Evolutionary conservation across 129 eudicot genomes (phyloP).

Genomic region (Oenanthe sinensis): DNA sequence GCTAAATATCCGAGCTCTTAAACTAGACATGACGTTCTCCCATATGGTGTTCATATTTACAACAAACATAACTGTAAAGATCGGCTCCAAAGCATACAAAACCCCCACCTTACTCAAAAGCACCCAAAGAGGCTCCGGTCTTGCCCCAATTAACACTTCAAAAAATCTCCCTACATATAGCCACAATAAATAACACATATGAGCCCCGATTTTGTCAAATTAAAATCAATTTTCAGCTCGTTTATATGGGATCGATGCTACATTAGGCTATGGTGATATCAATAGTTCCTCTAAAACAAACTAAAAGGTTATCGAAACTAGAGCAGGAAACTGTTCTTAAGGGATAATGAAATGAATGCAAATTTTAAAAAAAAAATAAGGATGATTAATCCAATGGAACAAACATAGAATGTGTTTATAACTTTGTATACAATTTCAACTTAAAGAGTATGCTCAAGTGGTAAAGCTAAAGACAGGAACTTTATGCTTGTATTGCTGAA

Average conservation of each 20-base stretch:
- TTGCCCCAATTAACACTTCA: conserved; percentile 73
- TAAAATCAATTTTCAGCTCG: too few species aligned
- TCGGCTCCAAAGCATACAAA: conserved; percentile 75
- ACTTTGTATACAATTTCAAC: not conserved
- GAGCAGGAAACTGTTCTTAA: not conserved
- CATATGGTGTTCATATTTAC: conserved; percentile 78
- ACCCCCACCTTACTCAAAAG: conserved; percentile 60
- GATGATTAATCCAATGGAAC: not conserved
- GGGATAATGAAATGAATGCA: not conserved
- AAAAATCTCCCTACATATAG: conserved; percentile 73
- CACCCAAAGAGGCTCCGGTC: conserved; percentile 75
- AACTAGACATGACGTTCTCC: conserved; percentile 98
- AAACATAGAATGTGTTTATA: too few species aligned
- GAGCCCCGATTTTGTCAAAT: not conserved
- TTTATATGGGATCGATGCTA: too few species aligned
- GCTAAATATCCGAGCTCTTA: conserved; percentile 87
- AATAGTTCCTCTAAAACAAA: not conserved
- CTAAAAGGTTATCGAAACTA: too few species aligned
- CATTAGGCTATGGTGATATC: not conserved
- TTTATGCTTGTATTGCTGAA: too few species aligned
- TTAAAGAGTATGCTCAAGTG: too few species aligned
- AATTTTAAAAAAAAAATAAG: not conserved
- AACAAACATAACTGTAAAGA: conserved; percentile 70
- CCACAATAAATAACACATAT: not conserved
- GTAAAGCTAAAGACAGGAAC: too few species aligned